Base-by-base conservation (phyloP, 2,329 filamentous ascomycete genomes). In the Nemania sp. region DNA sequence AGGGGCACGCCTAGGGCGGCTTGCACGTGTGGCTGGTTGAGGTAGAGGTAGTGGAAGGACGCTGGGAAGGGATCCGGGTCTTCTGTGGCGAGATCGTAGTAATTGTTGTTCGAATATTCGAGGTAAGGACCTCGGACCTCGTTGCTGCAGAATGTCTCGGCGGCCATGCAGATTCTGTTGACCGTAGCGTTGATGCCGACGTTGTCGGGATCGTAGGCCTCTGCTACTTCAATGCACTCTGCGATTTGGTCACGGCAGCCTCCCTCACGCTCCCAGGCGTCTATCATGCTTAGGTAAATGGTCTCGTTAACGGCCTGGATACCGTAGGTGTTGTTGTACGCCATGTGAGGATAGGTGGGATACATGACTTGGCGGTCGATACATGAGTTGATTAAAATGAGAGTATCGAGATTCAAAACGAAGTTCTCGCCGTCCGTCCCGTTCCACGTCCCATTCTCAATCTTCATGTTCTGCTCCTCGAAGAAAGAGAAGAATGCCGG, bases 311-410 rank as follows among this genome's bases (percentile, higher is more conserved):
- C 75, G 3, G 70, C 69, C 64, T 75, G 63, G 3, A 75, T 62
- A 4, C 71, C 73, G 51, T 76, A 76, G 5, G 73, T 69, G 74
- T 86, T 86, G 71, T 84, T 83, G 60, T 80, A 80, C 8, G 81
- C 80, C 62, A 81, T 85, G 20, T 81, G 79, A 6, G 83, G 77
- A 68, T 84, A 83, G 3, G 78, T 75, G 6, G 82, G 80, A 61
- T 82, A 81, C 68, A 85, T 82, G 2, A 78, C 70, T 15, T 76
- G 74, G 8, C 81, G 77, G 70, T 89, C 86, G 66, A 87, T 82
- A 79, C 85, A 87, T 27, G 85, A 86, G 73, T 89, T 89, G 77
- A 87, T 85, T 68, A 89, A 82, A 15, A 85, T 84, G 7, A 89
- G 79, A 0, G 86, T 78, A 27, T 78, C 77, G 2, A 79, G 62